These are phyloP conservation scores for Russula olivacea DNA, from an alignment of 768 basidiomycete species.

Conservation along the genomic window DNA sequence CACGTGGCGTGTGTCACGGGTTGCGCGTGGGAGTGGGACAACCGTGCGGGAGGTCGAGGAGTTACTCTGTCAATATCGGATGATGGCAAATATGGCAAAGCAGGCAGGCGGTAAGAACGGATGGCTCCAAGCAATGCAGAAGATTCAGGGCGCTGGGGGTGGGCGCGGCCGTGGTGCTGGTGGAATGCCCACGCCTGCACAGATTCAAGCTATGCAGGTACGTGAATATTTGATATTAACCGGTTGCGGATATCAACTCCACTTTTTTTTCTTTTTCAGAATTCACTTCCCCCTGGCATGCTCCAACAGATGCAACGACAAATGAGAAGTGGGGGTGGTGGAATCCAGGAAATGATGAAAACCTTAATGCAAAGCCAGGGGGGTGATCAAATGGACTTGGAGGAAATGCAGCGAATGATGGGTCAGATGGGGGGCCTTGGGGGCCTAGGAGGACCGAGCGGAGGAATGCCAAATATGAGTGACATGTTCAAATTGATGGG, in stretches of 20 bases:
- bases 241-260: background rate
- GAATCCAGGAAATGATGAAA: slow-evolving; percentile 98
- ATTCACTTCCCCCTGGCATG: slow-evolving; percentile 93
- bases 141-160: slow-evolving; percentile 83
- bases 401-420: slow-evolving; percentile 98
- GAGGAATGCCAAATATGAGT: slow-evolving; percentile 62
- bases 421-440: slow-evolving; percentile 69
- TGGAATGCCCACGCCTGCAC: slow-evolving; percentile 87
- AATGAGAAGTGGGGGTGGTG: slow-evolving; percentile 74
- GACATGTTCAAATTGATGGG: slow-evolving; percentile 88
- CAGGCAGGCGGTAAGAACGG: slow-evolving; percentile 97
- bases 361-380: slow-evolving; percentile 95
- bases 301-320: slow-evolving; percentile 88
- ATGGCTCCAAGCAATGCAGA: slow-evolving; percentile 87
- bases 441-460: slow-evolving; percentile 56
- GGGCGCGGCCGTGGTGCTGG: slow-evolving; percentile 82
- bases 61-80: slow-evolving; percentile 89
- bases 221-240: slow-evolving; percentile 29
- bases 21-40: slow-evolving; percentile 91
- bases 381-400: slow-evolving; percentile 86
- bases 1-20: slow-evolving; percentile 84
- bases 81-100: slow-evolving; percentile 99
- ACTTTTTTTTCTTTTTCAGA: slow-evolving; percentile 39
- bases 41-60: slow-evolving; percentile 98
- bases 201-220: slow-evolving; percentile 93